Evolutionary conservation across 164 flowering plant species (phyloP).

Genomic region (Dillenia suffruticosa): DNA sequence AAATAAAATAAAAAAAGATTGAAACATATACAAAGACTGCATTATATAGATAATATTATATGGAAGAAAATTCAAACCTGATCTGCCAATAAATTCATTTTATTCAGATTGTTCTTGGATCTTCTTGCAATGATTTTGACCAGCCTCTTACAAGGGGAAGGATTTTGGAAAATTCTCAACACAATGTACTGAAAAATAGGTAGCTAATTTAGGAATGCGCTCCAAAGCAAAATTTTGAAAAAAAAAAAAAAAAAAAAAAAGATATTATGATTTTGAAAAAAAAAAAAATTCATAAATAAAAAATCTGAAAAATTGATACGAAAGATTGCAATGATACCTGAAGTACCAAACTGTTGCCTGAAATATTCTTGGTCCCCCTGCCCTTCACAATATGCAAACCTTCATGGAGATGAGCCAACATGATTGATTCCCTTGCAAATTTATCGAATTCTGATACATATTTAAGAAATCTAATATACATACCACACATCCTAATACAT

Average conservation of each 20-base stretch:
- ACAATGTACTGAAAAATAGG: not conserved
- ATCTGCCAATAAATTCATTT: not conserved
- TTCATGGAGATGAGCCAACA: not conserved
- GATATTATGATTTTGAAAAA: too few relatives aligned
- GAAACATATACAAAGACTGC: too few relatives aligned
- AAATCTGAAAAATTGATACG: too few relatives aligned
- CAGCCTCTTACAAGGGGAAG: not conserved
- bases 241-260: too few relatives aligned
- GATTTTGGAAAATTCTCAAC: not conserved
- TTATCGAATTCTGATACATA: not conserved
- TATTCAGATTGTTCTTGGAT: not conserved
- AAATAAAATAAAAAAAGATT: too few relatives aligned
- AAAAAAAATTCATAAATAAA: not conserved
- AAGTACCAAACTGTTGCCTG: not conserved
- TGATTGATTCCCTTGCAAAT: not conserved
- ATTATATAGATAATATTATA: too few relatives aligned
- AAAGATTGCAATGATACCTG: not conserved
- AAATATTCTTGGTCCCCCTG: not conserved
- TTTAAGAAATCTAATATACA: not conserved
- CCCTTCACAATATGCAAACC: not conserved
- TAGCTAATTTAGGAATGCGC: not conserved
- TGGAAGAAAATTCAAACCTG: too few relatives aligned
- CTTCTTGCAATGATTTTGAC: not conserved
- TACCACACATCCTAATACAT: too few relatives aligned
- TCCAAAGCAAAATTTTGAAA: not conserved